Evolutionary conservation across 116 monocot genomes (phyloP).

Genomic region (Trichopus zeylanicus): DNA sequence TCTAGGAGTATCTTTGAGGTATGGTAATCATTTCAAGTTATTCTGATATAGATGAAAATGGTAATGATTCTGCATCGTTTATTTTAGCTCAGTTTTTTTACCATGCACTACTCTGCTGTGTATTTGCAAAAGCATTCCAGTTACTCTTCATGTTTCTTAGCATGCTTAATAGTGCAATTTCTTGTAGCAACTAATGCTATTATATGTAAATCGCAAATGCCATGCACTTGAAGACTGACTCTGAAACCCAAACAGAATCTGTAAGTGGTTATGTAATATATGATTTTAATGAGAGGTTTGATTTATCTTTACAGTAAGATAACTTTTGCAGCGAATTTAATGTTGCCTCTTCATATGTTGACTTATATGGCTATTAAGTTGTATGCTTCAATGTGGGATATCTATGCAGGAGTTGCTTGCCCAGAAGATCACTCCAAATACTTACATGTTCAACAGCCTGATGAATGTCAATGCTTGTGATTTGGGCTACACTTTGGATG

Average conservation of each 20-base stretch:
- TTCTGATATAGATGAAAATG: background rate
- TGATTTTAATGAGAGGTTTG: no score
- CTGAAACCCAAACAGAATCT: no score
- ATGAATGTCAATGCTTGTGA: slow-evolving; percentile 96
- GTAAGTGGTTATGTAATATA: no score
- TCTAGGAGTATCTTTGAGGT: slow-evolving; percentile 75
- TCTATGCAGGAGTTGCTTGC: slow-evolving; percentile 67
- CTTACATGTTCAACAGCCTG: slow-evolving; percentile 83
- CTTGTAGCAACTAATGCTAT: no score
- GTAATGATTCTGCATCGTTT: background rate
- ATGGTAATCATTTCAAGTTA: slow-evolving; percentile 6
- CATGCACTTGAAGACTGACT: no score
- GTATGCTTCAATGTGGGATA: slow-evolving; percentile 2
- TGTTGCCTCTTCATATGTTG: no score
- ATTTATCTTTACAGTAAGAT: no score
- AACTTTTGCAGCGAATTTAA: slow-evolving; percentile 1
- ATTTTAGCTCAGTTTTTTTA: background rate
- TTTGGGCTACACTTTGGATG: slow-evolving; percentile 70
- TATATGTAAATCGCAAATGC: background rate
- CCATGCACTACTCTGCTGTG: background rate
- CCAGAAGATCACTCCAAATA: slow-evolving; percentile 62
- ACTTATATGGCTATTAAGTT: background rate
- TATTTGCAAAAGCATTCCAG: background rate
- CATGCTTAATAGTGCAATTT: background rate
- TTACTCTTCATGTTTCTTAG: background rate